Evolutionary conservation across 2,329 filamentous ascomycete genomes (phyloP), one percentile per base, ranked within the genome.

Genomic region (Trichothecium roseum): DNA sequence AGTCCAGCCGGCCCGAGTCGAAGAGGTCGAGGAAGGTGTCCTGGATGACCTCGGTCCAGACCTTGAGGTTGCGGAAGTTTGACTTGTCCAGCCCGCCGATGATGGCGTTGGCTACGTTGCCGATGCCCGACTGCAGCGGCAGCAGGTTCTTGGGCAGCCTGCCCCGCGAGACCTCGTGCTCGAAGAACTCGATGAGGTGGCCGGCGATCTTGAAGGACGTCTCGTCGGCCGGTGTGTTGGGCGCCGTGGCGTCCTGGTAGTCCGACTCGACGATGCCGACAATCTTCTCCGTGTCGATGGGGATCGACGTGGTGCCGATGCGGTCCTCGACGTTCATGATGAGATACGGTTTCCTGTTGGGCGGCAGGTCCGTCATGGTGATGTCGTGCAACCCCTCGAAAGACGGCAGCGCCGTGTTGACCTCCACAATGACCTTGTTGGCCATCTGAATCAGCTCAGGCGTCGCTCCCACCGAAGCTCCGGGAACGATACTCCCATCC

Each of bases 1-100:
- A 94, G 63, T 93, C 84, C 15, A 94, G 72, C 53, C 84, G 80
- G 18, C 85, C 86, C 40, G 76, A 82, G 66, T 94, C 87, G 60
- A 94, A 93, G 37, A 94, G 81, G 56, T 94, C 87, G 17, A 94
- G 74, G 75, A 94, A 94, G 16, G 83, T 87, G 56, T 94, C 86
- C 64, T 94, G 86, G 38, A 94, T 77, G 32, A 94, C 86, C 61
- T 94, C 86, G 17, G 87, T 94, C 87, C 86, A 94, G 28, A 94
- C 87, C 55, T 83, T 87, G 39, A 94, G 72, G 64, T 93, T 84
- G 54, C 76, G 74, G 69, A 94, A 94, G 57, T 88, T 81, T 45
- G 83, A 84, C 40, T 81, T 74, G 44, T 78, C 74, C 37, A 94
- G 74, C 12, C 86, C 87, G 40, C 86, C 85, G 40, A 94, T 78